Base-by-base conservation (phyloP, 1,284 basidiomycete species). In the Leccinum angustisporum region DNA sequence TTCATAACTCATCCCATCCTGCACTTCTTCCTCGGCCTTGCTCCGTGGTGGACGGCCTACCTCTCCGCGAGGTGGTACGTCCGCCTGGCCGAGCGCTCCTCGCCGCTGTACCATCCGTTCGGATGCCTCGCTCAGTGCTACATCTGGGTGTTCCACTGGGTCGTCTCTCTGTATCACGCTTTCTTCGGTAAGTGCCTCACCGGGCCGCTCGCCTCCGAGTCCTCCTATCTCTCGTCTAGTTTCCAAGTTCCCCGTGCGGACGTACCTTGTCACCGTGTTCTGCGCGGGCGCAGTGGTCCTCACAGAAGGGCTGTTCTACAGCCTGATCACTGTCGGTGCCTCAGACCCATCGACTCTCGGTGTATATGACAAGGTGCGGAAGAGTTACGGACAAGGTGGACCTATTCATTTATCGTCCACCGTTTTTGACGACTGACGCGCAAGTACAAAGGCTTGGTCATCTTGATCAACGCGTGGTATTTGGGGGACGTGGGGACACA, bases 91-190 rank as follows among this genome's bases (percentile, higher is more conserved):
- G 61, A 72, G 27, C 27, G 14, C 21, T 71, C 67, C n/a, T 72
- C 68, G n/a, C 36, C 65, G 5, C 18, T 71, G 48, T 71, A 72
- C 13, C 70, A 74, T 55, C 69, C 72, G 0, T 25, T 70, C 0
- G 72, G 69, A 38, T 71, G 72, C 55, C 63, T 72, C 14, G n/a
- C 63, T 0, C 72, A 74, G 53, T 71, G 69, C 36, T 66, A 53
- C 18, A 30, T 70, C 25, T 71, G 72, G 69, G 70, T 68, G 13
- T 62, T 70, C 27, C 70, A 73, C 31, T 73, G 67, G 68, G 59
- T 62, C 9, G 38, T 69, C 53, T 61, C 63, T 0, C 27, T 68
- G 0, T 73, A 72, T 57, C 58, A 63, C 14, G 69, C 65, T 34
- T 58, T 59, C 52, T 74, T 72, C 30, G 63, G 70, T 65, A 25